Evolutionary conservation across 2,329 filamentous ascomycete species (phyloP).

Genomic region (Graphilbum ipis-grandicollis): DNA sequence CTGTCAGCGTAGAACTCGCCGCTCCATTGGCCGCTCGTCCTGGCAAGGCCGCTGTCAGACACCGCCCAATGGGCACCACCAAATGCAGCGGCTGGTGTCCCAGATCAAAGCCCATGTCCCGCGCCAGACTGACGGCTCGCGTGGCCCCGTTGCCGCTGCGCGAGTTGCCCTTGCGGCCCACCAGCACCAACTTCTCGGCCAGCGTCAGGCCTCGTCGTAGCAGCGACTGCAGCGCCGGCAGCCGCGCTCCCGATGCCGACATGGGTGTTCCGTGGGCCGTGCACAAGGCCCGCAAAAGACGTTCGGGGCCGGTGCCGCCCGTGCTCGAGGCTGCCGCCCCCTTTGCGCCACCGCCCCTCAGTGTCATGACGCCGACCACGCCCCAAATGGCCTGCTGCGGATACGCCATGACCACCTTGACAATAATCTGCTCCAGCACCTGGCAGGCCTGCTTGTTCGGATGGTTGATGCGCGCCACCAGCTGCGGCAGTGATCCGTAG

Average conservation of each 20-base stretch:
- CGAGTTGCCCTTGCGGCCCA: slow-evolving; percentile 51
- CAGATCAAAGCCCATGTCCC: slow-evolving; percentile 69
- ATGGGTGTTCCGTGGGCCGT: background rate
- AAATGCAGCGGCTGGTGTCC: slow-evolving; percentile 68
- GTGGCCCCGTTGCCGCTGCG: slow-evolving; percentile 53
- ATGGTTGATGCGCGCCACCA: slow-evolving; percentile 91
- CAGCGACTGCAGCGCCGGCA: slow-evolving; percentile 3
- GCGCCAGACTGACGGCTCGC: slow-evolving; percentile 54
- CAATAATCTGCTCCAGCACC: slow-evolving; percentile 60
- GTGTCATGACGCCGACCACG: slow-evolving; percentile 67
- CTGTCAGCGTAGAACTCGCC: background rate
- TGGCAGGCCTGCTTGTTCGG: slow-evolving; percentile 62
- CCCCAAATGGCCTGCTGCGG: slow-evolving; percentile 88
- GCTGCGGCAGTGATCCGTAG: slow-evolving; percentile 72
- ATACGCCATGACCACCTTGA: slow-evolving; percentile 72
- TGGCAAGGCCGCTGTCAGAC: slow-evolving; percentile 68
- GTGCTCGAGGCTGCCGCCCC: too few species aligned
- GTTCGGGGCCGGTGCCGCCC: slow-evolving; percentile 50
- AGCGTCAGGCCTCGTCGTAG: slow-evolving; percentile 29
- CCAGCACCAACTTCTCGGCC: slow-evolving; percentile 28
- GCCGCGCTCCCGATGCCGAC: background rate
- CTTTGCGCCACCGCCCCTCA: background rate
- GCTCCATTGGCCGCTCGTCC: background rate
- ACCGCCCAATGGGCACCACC: slow-evolving; percentile 77
- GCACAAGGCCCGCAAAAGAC: slow-evolving; percentile 22